A percentile compares a stretch with the other conserved stretches of the same genome.
Conservation (phyloP, 2,329 filamentous ascomycete species). For the Bipolaris gigantea region DNA sequence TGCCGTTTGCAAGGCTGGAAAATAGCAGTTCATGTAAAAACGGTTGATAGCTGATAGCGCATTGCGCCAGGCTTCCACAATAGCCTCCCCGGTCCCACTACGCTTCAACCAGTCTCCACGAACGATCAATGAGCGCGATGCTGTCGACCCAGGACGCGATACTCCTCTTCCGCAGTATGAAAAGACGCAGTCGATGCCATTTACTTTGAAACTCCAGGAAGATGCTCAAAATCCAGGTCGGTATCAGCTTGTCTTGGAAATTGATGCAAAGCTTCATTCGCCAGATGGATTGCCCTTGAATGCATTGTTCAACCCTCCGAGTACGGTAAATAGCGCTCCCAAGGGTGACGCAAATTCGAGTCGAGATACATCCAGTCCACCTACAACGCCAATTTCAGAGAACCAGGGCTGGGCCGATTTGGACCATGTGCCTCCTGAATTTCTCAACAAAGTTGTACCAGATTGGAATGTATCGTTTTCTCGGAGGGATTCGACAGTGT, state of each 20-base stretch:
- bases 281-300: constrained; percentile 8
- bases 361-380: constrained; percentile 23
- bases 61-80: constrained; percentile 24
- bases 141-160: constrained; percentile 23
- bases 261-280: constrained; percentile 21
- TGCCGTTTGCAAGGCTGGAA: constrained; percentile 11
- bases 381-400: constrained; percentile 29
- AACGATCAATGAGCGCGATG: constrained; percentile 17
- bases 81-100: constrained; percentile 26
- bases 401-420: constrained; percentile 35
- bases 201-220: constrained; percentile 37
- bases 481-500: constrained; percentile 30
- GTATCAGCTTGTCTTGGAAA: constrained; percentile 37
- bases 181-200: constrained; percentile 30
- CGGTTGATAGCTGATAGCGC: constrained; percentile 7
- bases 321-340: constrained; percentile 22
- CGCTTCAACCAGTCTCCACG: constrained; percentile 9
- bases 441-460: constrained; percentile 35
- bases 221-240: constrained; percentile 36
- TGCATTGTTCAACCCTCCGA: constrained; percentile 14
- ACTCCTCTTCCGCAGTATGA: constrained; percentile 36
- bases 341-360: constrained; percentile 13
- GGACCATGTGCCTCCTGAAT: constrained; percentile 32
- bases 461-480: constrained; percentile 36
- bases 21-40: background rate